Evolutionary conservation across 164 flowering plant species (phyloP).

Genomic region (Umbellularia californica): DNA sequence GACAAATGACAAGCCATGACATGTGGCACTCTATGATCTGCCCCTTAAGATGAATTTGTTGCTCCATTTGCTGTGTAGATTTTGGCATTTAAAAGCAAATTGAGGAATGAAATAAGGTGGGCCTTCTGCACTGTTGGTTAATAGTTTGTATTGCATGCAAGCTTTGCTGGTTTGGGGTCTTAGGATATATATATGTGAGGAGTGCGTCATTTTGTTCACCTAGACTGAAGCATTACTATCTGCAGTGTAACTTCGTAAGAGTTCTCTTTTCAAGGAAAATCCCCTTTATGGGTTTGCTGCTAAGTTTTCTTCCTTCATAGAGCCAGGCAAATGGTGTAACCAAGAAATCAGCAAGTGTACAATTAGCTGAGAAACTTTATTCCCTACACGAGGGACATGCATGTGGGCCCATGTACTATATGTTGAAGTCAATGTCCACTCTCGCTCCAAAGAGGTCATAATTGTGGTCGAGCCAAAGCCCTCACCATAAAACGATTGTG

Average conservation of each 20-base stretch:
- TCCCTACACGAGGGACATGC: too few relatives aligned
- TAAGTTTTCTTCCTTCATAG: too few relatives aligned
- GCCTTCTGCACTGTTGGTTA: slow-evolving; percentile 9
- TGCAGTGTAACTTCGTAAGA: slow-evolving; percentile 11
- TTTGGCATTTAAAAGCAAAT: not conserved
- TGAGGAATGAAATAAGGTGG: slow-evolving; percentile 8
- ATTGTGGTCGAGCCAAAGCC: too few relatives aligned
- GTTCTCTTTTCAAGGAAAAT: not conserved
- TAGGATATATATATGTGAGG: not conserved
- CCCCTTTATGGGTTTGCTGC: too few relatives aligned
- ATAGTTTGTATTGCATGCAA: not conserved
- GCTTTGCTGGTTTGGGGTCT: not conserved
- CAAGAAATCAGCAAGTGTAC: too few relatives aligned
- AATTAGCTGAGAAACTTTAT: too few relatives aligned
- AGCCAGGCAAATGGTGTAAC: too few relatives aligned
- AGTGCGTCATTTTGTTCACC: too few relatives aligned
- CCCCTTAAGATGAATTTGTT: not conserved
- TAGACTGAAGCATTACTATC: not conserved
- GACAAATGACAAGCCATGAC: slow-evolving; percentile 64
- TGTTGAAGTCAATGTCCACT: too few relatives aligned
- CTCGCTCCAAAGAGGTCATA: too few relatives aligned
- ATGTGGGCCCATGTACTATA: too few relatives aligned
- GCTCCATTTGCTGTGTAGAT: slow-evolving; percentile 13
- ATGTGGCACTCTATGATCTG: not conserved
- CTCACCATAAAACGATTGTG: too few relatives aligned